Evolutionary conservation across 2,329 filamentous ascomycete species (phyloP).

Genomic region (Fusarium falciforme): DNA sequence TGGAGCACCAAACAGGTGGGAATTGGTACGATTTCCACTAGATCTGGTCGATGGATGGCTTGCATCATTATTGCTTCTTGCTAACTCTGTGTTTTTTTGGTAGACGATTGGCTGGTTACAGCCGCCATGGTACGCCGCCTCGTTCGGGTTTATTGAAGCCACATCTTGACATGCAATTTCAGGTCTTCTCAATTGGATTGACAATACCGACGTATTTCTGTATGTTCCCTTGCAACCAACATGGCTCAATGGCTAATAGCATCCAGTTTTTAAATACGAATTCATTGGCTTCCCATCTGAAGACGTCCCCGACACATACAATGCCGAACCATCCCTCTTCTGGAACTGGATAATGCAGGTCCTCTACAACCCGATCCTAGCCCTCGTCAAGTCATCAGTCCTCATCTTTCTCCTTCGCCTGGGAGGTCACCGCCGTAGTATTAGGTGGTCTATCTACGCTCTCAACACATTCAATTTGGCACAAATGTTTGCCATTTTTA

Average conservation of each 20-base stretch:
- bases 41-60: neutral
- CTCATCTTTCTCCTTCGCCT: constrained; percentile 58
- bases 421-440: constrained; percentile 45
- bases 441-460: constrained; percentile 43
- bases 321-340: constrained; percentile 29
- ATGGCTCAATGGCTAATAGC: neutral
- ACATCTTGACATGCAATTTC: neutral
- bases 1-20: constrained; percentile 31
- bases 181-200: constrained; percentile 30
- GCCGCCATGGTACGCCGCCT: constrained; percentile 25
- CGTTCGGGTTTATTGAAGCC: fast-evolving
- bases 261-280: constrained; percentile 30
- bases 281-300: constrained; percentile 26
- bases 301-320: constrained; percentile 18
- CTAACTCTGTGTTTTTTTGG: neutral
- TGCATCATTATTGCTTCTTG: neutral
- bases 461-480: constrained; percentile 48
- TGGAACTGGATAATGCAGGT: constrained; percentile 42
- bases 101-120: constrained; percentile 35
- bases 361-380: constrained; percentile 59
- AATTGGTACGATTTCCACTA: constrained; percentile 18
- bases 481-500: constrained; percentile 49
- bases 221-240: neutral
- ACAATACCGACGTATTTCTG: constrained; percentile 33
- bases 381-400: constrained; percentile 58